These are phyloP conservation scores for Aspergillus texensis DNA, from an alignment of 2,329 filamentous ascomycete species.

Conservation along the genomic window DNA sequence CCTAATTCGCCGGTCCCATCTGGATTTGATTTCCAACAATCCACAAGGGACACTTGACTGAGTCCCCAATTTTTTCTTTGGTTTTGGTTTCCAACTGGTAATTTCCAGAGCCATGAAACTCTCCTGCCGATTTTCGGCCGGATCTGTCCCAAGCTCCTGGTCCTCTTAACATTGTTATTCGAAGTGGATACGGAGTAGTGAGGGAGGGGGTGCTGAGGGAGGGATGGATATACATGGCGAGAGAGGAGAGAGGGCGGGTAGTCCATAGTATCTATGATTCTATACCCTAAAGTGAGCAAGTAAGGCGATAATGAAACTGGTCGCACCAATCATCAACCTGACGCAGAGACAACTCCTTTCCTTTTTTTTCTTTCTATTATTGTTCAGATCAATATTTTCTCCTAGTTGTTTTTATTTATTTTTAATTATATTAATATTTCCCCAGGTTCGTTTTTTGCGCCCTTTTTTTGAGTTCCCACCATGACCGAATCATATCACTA, in stretches of 20 bases:
- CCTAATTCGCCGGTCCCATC: slow-evolving; percentile 5
- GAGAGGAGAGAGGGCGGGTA: background rate
- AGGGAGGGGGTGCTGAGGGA: background rate
- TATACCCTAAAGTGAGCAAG: background rate
- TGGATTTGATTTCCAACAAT: background rate
- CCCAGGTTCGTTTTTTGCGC: slow-evolving; percentile 2
- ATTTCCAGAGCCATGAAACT: background rate
- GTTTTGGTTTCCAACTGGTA: background rate
- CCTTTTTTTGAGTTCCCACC: slow-evolving; percentile 11
- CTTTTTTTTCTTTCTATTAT: background rate
- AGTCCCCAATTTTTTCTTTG: background rate
- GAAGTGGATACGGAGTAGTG: background rate
- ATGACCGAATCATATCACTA: slow-evolving; percentile 20
- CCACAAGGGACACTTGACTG: background rate
- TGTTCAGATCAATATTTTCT: background rate
- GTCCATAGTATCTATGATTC: background rate
- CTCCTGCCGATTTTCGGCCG: slow-evolving; percentile 4
- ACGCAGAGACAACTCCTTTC: background rate
- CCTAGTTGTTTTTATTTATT: background rate
- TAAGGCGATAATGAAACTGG: background rate
- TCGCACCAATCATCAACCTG: background rate
- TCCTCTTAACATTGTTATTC: background rate
- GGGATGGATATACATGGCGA: background rate
- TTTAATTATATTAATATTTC: background rate
- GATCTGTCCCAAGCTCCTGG: background rate